Evolutionary conservation across 2,329 filamentous ascomycete species (phyloP), one percentile per base, ranked within the genome.

Genomic region (Exophiala phaeomuriformis): DNA sequence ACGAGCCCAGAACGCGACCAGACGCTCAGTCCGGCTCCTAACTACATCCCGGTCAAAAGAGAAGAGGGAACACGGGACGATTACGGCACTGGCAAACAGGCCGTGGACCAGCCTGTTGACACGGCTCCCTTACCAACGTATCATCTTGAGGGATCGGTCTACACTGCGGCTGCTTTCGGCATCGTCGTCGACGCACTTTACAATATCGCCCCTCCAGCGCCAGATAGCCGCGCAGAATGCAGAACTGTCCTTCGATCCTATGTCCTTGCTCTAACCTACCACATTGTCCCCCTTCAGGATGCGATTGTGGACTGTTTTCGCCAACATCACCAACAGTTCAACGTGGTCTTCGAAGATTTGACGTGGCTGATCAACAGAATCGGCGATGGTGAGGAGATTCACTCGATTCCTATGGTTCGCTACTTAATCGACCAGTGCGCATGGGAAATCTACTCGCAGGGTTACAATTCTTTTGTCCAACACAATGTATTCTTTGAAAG

Each of bases 341-440:
- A 28, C 8, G 31, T 63, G n/a, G 44, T 41, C 6, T 58, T 64
- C 29, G 57, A 58, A 10, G 52, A 62, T n/a, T 46, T 63, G 4
- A 45, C 52, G 3, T 63, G 56, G 49, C 36, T 63, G 3, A 52
- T 57, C 30, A 52, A 57, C 8, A 55, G 59, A 4, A 42, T 60
- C 9, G 49, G 47, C 3, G 56, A 59, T 6, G 12, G 12, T 10
- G 45, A 51, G 7, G 41, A 48, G 1, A 31, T 41, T 3, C 32
- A 57, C n/a, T 37, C 29, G 0, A 47, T 56, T 4, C 49, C 56
- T 2, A 39, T 63, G 47, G 40, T 57, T 6, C 40, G 32, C 8
- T 64, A 63, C 40, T 39, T 64, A 7, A 42, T 63, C 40, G 57
- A 60, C 5, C 62, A 64, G 33, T 50, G 54, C 33, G 56, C 57